Conservation (phyloP, 129 eudicot genomes). For the Arctium minus region DNA sequence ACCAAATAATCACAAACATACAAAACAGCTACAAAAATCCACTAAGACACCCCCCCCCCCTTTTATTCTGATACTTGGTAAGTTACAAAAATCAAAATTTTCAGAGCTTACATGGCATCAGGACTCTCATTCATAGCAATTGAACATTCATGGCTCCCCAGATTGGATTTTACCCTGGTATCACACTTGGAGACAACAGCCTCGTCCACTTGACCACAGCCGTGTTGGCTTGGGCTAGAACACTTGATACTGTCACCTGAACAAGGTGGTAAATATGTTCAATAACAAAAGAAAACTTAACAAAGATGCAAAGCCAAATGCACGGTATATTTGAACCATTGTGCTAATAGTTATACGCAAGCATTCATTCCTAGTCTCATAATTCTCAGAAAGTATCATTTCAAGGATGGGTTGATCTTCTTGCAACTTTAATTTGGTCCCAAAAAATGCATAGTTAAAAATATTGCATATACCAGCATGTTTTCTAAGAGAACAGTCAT, state of each 20-base stretch:
- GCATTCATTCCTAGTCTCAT: neutral
- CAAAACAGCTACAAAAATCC: neutral
- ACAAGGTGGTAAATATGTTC: slow-evolving; percentile 6
- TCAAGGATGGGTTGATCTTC: neutral
- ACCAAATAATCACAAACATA: neutral
- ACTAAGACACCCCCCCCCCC: neutral
- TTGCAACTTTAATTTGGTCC: neutral
- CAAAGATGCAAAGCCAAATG: neutral
- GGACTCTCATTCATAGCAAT: slow-evolving; percentile 24
- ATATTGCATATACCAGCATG: neutral
- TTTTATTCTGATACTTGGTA: slow-evolving; percentile 2
- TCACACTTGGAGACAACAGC: slow-evolving; percentile 30
- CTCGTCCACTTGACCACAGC: slow-evolving; percentile 31
- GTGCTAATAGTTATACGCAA: neutral
- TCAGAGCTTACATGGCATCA: slow-evolving; percentile 43
- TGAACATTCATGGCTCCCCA: slow-evolving; percentile 23
- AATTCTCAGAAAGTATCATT: neutral
- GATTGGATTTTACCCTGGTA: slow-evolving; percentile 21
- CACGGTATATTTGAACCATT: neutral
- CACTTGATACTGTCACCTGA: slow-evolving; percentile 36
- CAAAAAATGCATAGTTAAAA: neutral
- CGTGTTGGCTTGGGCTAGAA: slow-evolving; percentile 22
- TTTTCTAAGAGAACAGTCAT: neutral
- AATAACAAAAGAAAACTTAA: slow-evolving; percentile 5
- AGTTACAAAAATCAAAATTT: neutral